These are phyloP conservation scores for Schizophyllum commune DNA, from an alignment of 1,284 basidiomycete genomes.

Conservation along the genomic window DNA sequence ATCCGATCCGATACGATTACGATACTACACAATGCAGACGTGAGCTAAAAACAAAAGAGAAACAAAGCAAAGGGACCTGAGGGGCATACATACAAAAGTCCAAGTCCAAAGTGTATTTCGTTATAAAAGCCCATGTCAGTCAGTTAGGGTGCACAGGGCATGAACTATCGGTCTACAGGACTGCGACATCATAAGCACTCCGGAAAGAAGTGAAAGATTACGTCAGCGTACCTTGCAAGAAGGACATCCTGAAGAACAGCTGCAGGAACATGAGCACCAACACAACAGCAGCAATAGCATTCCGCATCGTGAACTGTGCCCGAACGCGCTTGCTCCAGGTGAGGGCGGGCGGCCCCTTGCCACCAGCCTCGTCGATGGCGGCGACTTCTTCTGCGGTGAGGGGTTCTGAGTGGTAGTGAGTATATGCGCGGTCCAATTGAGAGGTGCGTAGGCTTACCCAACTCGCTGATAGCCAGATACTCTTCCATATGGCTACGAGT, in stretches of 20 bases:
- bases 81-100: too few relatives aligned
- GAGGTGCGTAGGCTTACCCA: conserved; percentile 27
- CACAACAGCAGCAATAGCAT: not conserved
- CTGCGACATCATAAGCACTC: too few relatives aligned
- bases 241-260: not conserved
- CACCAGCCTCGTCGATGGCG: conserved; percentile 53
- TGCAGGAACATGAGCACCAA: not conserved
- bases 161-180: too few relatives aligned
- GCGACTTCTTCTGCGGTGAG: conserved; percentile 42
- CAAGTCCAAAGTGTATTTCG: too few relatives aligned
- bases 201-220: too few relatives aligned
- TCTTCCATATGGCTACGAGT: conserved; percentile 45
- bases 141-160: too few relatives aligned
- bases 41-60: not conserved
- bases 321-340: not conserved
- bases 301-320: not conserved
- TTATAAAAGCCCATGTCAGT: too few relatives aligned
- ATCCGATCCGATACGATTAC: too few relatives aligned
- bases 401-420: conserved; percentile 16
- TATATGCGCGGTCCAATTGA: conserved; percentile 4
- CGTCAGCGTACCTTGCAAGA: not conserved
- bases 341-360: conserved; percentile 19
- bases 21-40: not conserved
- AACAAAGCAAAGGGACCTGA: not conserved
- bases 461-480: conserved; percentile 44